phyloP scores from a whole-genome alignment of 2,329 filamentous ascomycete species.

The Colletotrichum spaethianum region DNA sequence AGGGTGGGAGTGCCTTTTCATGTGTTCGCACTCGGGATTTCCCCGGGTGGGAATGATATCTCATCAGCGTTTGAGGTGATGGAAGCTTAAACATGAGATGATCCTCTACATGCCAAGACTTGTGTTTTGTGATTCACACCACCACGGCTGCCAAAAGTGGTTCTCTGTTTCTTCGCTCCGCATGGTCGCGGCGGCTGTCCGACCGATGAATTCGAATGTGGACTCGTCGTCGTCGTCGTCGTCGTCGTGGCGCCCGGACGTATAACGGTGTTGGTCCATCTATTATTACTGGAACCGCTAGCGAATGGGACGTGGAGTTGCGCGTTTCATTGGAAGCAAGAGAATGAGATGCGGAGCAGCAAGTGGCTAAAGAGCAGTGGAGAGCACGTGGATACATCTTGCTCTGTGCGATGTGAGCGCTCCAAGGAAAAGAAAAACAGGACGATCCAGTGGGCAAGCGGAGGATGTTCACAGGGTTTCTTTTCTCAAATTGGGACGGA shows the following conservation, averaged over 20 bases:
- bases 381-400: slow-evolving; percentile 8
- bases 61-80: slow-evolving; percentile 41
- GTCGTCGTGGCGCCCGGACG: slow-evolving; percentile 1
- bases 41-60: not conserved
- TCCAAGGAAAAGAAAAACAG: too few species aligned
- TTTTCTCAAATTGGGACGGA: slow-evolving; percentile 27
- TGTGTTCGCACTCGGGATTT: slow-evolving; percentile 15
- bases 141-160: slow-evolving; percentile 13
- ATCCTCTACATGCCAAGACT: slow-evolving; percentile 31
- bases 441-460: slow-evolving; percentile 23
- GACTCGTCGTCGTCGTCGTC: not conserved
- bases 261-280: not conserved
- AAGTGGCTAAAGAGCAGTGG: not conserved
- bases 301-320: slow-evolving; percentile 7
- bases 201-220: slow-evolving; percentile 6
- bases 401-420: slow-evolving; percentile 1
- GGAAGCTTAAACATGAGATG: slow-evolving; percentile 40
- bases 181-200: slow-evolving; percentile 4
- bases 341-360: slow-evolving; percentile 16
- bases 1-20: not conserved
- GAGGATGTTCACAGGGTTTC: slow-evolving; percentile 37
- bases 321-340: slow-evolving; percentile 20
- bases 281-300: not conserved
- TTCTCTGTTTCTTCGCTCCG: slow-evolving; percentile 13
- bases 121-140: slow-evolving; percentile 16